A percentile compares a stretch with the other conserved stretches of the same genome.
phyloP scores from a whole-genome alignment of 108 stramenopile genomes.

The Tribonema minus region DNA sequence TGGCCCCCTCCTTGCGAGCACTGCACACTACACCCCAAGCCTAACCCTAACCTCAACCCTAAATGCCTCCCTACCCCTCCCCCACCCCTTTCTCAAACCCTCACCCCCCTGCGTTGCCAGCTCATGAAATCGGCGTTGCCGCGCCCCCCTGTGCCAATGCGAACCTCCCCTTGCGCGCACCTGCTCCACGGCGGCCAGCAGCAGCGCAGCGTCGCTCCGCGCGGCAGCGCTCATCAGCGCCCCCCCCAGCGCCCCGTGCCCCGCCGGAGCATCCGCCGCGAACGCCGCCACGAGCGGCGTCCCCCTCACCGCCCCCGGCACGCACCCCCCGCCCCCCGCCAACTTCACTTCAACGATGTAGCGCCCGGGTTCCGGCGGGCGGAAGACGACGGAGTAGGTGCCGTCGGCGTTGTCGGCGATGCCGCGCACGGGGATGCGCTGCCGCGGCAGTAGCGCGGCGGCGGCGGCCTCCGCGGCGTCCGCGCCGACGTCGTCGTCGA shows the following conservation, averaged over 20 bases:
- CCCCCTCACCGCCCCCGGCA: constrained; percentile 61
- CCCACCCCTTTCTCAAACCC: too few relatives aligned
- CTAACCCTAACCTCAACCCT: too few relatives aligned
- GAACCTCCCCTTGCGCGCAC: too few relatives aligned
- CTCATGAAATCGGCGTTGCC: too few relatives aligned
- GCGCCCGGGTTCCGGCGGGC: constrained; percentile 52
- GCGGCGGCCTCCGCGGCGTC: background rate
- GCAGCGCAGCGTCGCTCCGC: background rate
- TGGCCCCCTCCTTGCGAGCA: too few relatives aligned
- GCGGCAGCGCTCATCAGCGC: constrained; percentile 12
- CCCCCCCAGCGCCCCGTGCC: constrained; percentile 28
- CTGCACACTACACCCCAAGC: too few relatives aligned
- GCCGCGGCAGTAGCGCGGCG: background rate
- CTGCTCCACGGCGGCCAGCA: background rate
- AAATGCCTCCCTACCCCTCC: too few relatives aligned
- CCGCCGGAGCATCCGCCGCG: constrained; percentile 8
- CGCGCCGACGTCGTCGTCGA: background rate
- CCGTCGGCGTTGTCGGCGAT: constrained; percentile 55
- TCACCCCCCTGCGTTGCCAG: too few relatives aligned
- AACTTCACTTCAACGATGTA: constrained; percentile 36
- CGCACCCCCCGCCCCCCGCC: constrained; percentile 52
- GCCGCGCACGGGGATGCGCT: constrained; percentile 3
- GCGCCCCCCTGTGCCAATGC: too few relatives aligned
- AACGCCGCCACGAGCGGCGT: constrained; percentile 53
- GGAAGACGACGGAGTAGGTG: constrained; percentile 59